phyloP scores from a whole-genome alignment of 192 early-diverging fungal genomes.

The Thamnidium elegans region DNA sequence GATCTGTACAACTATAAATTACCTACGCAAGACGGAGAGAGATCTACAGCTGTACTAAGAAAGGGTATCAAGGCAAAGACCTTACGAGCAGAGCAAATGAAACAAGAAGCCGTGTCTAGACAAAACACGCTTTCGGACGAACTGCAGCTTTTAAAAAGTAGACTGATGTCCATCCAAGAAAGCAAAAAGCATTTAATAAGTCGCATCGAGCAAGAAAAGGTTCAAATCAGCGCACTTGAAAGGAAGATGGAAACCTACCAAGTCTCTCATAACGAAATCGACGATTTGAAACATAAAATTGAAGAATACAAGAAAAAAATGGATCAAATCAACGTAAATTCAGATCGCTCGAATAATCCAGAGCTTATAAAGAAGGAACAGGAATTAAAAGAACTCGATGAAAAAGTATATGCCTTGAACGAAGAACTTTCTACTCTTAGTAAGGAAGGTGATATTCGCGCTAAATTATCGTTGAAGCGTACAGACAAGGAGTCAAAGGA shows the following conservation, averaged over 20 bases:
- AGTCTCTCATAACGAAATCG: not conserved
- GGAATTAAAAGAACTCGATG: constrained; percentile 32
- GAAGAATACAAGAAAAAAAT: not conserved
- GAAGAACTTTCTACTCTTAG: constrained; percentile 61
- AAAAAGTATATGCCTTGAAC: constrained; percentile 36
- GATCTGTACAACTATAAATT: not conserved
- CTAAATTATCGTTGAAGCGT: constrained; percentile 48
- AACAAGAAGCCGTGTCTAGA: not conserved
- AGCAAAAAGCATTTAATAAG: not conserved
- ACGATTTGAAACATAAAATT: not conserved
- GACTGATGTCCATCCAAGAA: not conserved
- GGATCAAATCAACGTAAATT: not conserved
- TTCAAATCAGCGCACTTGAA: not conserved
- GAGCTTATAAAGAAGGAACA: constrained; percentile 16
- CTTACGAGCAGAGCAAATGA: not conserved
- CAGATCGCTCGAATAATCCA: not conserved
- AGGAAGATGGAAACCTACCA: not conserved
- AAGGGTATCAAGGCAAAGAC: not conserved
- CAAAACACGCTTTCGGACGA: not conserved
- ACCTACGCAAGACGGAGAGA: not conserved
- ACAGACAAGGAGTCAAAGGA: constrained; percentile 47
- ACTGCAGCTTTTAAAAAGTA: not conserved
- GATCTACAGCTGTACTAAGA: not conserved
- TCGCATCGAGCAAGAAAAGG: not conserved
- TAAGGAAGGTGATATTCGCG: constrained; percentile 58